phyloP scores from a whole-genome alignment of 129 eudicot species.

The Centrapalus pauciflorus region DNA sequence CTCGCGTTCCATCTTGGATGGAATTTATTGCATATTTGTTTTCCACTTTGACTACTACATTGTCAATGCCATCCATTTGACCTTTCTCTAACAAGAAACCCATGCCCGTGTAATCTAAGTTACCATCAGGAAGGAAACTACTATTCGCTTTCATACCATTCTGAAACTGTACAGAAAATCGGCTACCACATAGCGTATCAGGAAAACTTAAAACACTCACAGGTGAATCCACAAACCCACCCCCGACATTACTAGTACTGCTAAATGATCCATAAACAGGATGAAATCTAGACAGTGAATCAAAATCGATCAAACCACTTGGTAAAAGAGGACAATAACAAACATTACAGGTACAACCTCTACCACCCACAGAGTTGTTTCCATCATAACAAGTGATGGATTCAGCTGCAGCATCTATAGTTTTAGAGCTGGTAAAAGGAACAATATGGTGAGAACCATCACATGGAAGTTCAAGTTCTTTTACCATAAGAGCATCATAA shows the following conservation, averaged over 20 bases:
- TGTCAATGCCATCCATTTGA: background rate
- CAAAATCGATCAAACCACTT: background rate
- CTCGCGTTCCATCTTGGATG: slow-evolving; percentile 29
- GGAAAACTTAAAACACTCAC: slow-evolving; percentile 60
- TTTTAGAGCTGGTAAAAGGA: slow-evolving; percentile 1
- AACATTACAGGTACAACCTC: slow-evolving; percentile 25
- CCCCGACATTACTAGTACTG: slow-evolving; percentile 30
- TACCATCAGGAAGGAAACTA: slow-evolving; percentile 41
- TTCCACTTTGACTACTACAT: slow-evolving; percentile 23
- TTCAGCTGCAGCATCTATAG: background rate
- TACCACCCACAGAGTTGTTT: slow-evolving; percentile 1
- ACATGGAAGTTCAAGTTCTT: slow-evolving; percentile 36
- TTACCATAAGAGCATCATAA: slow-evolving; percentile 56
- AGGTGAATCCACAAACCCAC: slow-evolving; percentile 62
- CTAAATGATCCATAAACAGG: slow-evolving; percentile 35
- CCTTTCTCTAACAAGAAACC: slow-evolving; percentile 9
- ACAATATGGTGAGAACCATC: background rate
- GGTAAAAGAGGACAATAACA: slow-evolving; percentile 8
- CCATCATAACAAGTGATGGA: background rate
- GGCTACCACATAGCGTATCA: slow-evolving; percentile 45
- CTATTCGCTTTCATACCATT: slow-evolving; percentile 59
- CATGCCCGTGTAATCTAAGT: slow-evolving; percentile 16
- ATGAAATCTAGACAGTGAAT: slow-evolving; percentile 29
- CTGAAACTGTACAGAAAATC: slow-evolving; percentile 38
- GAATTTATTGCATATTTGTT: slow-evolving; percentile 7